A percentile compares a stretch with the other conserved stretches of the same genome.
Evolutionary conservation across 1,139 yeast species (phyloP).

Genomic region (Candida anutae): DNA sequence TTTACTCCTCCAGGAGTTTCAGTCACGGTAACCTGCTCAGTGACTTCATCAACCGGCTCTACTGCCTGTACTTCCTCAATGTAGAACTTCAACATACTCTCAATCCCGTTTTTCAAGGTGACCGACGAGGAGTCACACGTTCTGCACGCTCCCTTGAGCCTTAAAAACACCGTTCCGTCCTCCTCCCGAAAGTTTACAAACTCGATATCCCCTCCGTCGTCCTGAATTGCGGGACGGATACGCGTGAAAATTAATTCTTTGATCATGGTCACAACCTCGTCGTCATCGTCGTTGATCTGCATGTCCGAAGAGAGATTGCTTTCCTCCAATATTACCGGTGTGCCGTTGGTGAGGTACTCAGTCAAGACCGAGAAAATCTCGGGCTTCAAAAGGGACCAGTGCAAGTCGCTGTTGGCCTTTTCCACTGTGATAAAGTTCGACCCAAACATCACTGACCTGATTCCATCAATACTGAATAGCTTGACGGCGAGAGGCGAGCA

Average conservation of each 20-base stretch:
- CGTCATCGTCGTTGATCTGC: conserved; percentile 52
- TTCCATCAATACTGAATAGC: conserved; percentile 44
- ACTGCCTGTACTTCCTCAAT: conserved; percentile 72
- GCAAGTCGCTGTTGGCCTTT: conserved; percentile 41
- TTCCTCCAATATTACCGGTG: conserved; percentile 40
- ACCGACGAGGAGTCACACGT: conserved; percentile 71
- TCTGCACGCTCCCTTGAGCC: conserved; percentile 72
- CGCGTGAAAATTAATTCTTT: conserved; percentile 90
- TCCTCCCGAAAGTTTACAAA: conserved; percentile 58
- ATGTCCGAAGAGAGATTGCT: conserved; percentile 24
- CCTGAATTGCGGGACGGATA: conserved; percentile 89
- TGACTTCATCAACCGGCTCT: conserved; percentile 45
- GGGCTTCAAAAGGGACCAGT: conserved; percentile 81
- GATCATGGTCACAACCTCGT: conserved; percentile 80
- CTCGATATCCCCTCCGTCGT: conserved; percentile 80
- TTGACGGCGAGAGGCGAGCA: conserved; percentile 47
- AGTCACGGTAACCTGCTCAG: too few relatives aligned
- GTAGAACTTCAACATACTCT: conserved; percentile 73
- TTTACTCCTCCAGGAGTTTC: too few relatives aligned
- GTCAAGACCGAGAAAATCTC: conserved; percentile 81
- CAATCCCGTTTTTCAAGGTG: conserved; percentile 73
- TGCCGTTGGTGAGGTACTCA: conserved; percentile 75
- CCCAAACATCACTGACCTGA: conserved; percentile 47
- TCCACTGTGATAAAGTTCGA: conserved; percentile 77
- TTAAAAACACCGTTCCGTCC: conserved; percentile 58